phyloP scores from a whole-genome alignment of 106 monocot species.

The Acorus gramineus region DNA sequence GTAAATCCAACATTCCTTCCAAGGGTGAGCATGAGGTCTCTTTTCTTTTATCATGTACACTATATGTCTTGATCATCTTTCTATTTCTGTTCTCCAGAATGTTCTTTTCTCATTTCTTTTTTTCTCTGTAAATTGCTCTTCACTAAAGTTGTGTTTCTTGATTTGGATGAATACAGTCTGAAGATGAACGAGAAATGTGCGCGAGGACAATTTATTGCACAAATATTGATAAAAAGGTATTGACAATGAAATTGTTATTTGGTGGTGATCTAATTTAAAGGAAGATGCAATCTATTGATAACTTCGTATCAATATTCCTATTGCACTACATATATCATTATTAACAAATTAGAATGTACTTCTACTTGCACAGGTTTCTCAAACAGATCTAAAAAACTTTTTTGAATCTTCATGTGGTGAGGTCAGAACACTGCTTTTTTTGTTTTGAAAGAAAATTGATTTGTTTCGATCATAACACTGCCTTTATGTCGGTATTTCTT shows the following conservation, averaged over 20 bases:
- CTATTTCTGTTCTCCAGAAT: not conserved
- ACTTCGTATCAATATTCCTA: not conserved
- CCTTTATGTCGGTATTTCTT: not conserved
- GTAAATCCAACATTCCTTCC: constrained; percentile 46
- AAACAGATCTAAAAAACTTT: constrained; percentile 34
- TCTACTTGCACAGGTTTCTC: constrained; percentile 27
- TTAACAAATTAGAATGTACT: not conserved
- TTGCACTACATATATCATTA: constrained; percentile 1
- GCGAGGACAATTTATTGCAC: constrained; percentile 50
- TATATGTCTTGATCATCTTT: not conserved
- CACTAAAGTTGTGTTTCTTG: not conserved
- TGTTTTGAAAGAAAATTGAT: constrained; percentile 4
- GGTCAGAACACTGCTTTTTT: constrained; percentile 15
- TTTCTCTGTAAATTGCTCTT: not conserved
- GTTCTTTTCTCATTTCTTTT: not conserved
- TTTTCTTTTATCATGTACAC: not conserved
- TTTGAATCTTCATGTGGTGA: constrained; percentile 35
- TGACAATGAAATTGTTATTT: not conserved
- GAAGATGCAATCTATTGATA: not conserved
- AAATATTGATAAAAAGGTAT: constrained; percentile 54
- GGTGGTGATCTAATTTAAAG: not conserved
- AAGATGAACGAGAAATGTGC: constrained; percentile 45
- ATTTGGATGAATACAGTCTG: constrained; percentile 18
- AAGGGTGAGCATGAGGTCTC: constrained; percentile 8
- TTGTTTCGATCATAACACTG: constrained; percentile 30